Evolutionary conservation across 169 alveolate genomes (phyloP), one percentile per base, ranked within the genome.

Genomic region (Cryptosporidium bovis): DNA sequence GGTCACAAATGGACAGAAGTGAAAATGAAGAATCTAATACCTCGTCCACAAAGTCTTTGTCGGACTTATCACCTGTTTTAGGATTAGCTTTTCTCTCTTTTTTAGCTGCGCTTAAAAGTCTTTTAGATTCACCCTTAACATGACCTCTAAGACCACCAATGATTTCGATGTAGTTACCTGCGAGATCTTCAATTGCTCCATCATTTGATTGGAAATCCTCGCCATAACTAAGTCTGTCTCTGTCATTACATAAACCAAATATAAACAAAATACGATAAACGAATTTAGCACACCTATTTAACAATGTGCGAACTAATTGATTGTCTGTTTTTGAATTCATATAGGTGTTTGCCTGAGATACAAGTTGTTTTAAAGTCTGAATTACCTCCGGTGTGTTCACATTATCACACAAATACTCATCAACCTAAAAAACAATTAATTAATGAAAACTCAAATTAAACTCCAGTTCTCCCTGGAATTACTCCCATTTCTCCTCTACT

Each of bases 351-450:
- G 93, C 91, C 44, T 71, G 91, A 36, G 95, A 65, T 36, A 94
- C 91, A 60, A 94, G 90, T 20, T 90, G 84, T 40, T 92, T 91
- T 18, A 94, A 69, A 2, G 94, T 56, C 65, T 91, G 77, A 31
- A 95, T 66, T 56, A 92, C 97, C 56, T 93, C 94, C 8, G 98
- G 97, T 0, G 98, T 95, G 84, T 95, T 96, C 71, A 96, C 94
- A 90, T 96, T 96, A 77, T 95, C 96, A 84, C 92, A 77, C 20
- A 95, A 67, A n/a, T 92, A 93, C 66, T 71, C 94, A 58, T 94
- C 96, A 29, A 95, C 92, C 93, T 77, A 48, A 62, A 27, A 36
- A 44, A 71, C 15, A n/a, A 60, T 66, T 34, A 55, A 2, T 20
- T 27, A 13, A 10, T 7, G 12, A 2, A 20, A 20, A 13, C 34